These are phyloP conservation scores for Macaranga tanarius DNA, from an alignment of 441 rosid genomes.

Conservation along the genomic window DNA sequence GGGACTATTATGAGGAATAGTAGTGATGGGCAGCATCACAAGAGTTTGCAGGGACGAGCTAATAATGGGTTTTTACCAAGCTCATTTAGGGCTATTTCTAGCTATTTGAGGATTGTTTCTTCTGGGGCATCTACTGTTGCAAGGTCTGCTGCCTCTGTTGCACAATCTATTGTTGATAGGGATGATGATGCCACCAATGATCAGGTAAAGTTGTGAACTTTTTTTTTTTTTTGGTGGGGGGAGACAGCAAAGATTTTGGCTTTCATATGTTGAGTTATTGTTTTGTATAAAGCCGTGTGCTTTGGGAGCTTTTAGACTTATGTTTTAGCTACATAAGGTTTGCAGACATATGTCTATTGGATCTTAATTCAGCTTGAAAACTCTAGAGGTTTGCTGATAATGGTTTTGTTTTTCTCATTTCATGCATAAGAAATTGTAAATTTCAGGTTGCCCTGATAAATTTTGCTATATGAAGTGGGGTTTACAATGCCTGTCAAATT, in stretches of 20 bases:
- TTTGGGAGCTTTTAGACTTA: neutral
- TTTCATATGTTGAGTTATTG: neutral
- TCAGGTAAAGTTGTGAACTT: slow-evolving; percentile 46
- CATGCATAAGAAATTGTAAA: neutral
- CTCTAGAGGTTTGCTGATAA: neutral
- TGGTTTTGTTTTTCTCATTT: neutral
- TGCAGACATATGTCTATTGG: neutral
- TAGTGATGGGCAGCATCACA: slow-evolving; percentile 42
- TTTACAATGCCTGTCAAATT: neutral
- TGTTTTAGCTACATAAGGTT: neutral
- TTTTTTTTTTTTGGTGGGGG: slow-evolving; percentile 4
- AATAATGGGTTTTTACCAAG: slow-evolving; percentile 41
- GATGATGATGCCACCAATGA: slow-evolving; percentile 56
- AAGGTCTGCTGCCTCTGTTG: slow-evolving; percentile 77
- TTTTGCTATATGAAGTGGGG: neutral
- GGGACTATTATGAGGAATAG: slow-evolving; percentile 61
- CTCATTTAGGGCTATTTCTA: slow-evolving; percentile 74
- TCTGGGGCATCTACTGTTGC: slow-evolving; percentile 95
- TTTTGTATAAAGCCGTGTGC: neutral
- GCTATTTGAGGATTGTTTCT: slow-evolving; percentile 73
- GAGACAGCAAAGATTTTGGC: slow-evolving; percentile 1
- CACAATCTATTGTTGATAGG: slow-evolving; percentile 72
- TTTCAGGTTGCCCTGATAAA: neutral
- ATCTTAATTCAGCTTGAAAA: neutral
- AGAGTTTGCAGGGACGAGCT: slow-evolving; percentile 23